phyloP scores from a whole-genome alignment of 352 stramenopile genomes.

The Phytophthora cactorum region DNA sequence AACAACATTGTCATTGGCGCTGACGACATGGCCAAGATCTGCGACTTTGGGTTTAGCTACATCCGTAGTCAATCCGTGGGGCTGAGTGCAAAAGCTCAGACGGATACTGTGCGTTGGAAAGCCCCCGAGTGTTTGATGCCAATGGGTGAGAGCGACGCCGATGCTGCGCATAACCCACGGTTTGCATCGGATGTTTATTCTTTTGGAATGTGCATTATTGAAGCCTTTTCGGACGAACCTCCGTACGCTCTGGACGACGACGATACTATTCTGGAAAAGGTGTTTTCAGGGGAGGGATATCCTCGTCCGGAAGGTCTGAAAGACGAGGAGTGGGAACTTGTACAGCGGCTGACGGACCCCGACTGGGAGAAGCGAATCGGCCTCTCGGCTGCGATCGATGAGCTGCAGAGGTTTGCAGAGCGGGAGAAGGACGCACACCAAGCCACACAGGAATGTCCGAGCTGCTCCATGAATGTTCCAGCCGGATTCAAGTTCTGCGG shows the following conservation, averaged over 20 bases:
- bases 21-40: constrained; percentile 44
- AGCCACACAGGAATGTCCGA: constrained; percentile 21
- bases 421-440: constrained; percentile 23
- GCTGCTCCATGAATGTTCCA: constrained; percentile 20
- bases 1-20: constrained; percentile 87
- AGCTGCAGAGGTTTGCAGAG: constrained; percentile 20
- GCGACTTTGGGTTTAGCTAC: constrained; percentile 54
- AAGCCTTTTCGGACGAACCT: constrained; percentile 41
- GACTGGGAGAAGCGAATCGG: constrained; percentile 24
- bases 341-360: constrained; percentile 11
- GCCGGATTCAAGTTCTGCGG: constrained; percentile 34
- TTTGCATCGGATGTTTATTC: constrained; percentile 50
- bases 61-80: constrained; percentile 39
- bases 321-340: constrained; percentile 26
- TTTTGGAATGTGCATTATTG: constrained; percentile 55
- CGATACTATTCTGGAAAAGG: constrained; percentile 35
- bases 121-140: constrained; percentile 46
- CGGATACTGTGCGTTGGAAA: constrained; percentile 47
- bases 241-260: constrained; percentile 41
- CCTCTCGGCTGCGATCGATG: constrained; percentile 9
- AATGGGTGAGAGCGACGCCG: constrained; percentile 3
- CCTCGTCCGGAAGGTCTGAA: constrained; percentile 19
- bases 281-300: constrained; percentile 20
- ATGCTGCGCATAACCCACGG: constrained; percentile 20
- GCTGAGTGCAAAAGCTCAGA: constrained; percentile 40